These are phyloP conservation scores for Rhodotorula toruloides DNA, from an alignment of 768 basidiomycete genomes.

Conservation along the genomic window DNA sequence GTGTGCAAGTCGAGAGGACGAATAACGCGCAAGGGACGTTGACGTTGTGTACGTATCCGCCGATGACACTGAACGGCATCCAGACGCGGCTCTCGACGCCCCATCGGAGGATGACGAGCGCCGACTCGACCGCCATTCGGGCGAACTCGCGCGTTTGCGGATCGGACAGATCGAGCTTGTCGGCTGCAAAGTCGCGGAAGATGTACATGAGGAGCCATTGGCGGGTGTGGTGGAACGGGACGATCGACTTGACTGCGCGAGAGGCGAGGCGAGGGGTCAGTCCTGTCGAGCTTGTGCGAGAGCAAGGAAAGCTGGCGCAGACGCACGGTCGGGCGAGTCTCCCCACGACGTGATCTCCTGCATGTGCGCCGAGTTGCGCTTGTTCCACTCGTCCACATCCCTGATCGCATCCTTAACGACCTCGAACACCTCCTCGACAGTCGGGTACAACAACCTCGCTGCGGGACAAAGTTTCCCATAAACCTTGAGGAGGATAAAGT, in stretches of 20 bases:
- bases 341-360: slow-evolving; percentile 12
- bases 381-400: slow-evolving; percentile 16
- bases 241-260: slow-evolving; percentile 23
- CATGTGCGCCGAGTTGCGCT: slow-evolving; percentile 10
- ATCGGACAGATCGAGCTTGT: slow-evolving; percentile 8
- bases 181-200: slow-evolving; percentile 18
- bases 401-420: slow-evolving; percentile 8
- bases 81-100: slow-evolving; percentile 36
- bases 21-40: slow-evolving; percentile 26
- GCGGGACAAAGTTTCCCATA: slow-evolving; percentile 26
- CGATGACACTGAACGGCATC: slow-evolving; percentile 33
- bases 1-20: slow-evolving; percentile 3
- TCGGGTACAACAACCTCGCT: neutral
- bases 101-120: slow-evolving; percentile 30
- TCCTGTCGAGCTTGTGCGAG: neutral
- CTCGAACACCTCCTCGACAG: neutral
- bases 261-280: neutral
- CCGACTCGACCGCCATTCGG: slow-evolving; percentile 17
- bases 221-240: slow-evolving; percentile 30
- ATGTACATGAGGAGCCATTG: slow-evolving; percentile 25
- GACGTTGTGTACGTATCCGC: slow-evolving; percentile 27
- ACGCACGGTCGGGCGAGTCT: slow-evolving; percentile 19
- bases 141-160: slow-evolving; percentile 23
- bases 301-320: neutral
- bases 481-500: slow-evolving; percentile 9